A percentile compares a stretch with the other conserved stretches of the same genome.
phyloP scores from a whole-genome alignment of 169 alveolate genomes.

The Perkinsus olseni region DNA sequence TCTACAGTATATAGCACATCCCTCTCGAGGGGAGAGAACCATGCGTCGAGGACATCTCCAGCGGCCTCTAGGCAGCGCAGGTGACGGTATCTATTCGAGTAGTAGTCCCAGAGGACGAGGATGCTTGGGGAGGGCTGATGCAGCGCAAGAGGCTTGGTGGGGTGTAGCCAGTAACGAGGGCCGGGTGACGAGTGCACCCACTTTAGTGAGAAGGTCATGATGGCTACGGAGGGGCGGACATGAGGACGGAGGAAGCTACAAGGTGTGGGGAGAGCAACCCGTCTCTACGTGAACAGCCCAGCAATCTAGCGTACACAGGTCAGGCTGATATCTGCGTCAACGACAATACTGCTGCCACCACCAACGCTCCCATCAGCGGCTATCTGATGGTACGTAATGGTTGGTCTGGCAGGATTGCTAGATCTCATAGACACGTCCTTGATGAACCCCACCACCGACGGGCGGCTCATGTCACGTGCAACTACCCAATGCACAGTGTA shows the following conservation, averaged over 20 bases:
- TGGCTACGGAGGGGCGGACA: background rate
- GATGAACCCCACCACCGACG: background rate
- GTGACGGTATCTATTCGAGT: background rate
- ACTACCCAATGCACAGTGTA: background rate
- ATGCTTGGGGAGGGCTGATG: background rate
- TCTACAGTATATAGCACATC: background rate
- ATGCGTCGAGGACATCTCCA: background rate
- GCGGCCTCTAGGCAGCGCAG: background rate
- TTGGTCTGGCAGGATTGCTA: no score
- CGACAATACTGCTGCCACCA: no score
- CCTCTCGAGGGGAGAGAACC: background rate
- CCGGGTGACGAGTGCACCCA: background rate
- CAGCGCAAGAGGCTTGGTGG: background rate
- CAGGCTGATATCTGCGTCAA: no score
- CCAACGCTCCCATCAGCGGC: no score
- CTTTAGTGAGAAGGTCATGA: background rate
- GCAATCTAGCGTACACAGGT: no score
- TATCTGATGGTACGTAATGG: no score
- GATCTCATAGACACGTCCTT: no score
- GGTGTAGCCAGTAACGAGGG: background rate
- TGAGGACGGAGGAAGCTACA: background rate
- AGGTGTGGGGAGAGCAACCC: no score
- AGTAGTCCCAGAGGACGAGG: background rate
- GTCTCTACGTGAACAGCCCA: no score
- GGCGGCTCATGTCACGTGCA: background rate